phyloP scores from a whole-genome alignment of 2,329 filamentous ascomycete species.

The Pseudogymnoascus sp. region DNA sequence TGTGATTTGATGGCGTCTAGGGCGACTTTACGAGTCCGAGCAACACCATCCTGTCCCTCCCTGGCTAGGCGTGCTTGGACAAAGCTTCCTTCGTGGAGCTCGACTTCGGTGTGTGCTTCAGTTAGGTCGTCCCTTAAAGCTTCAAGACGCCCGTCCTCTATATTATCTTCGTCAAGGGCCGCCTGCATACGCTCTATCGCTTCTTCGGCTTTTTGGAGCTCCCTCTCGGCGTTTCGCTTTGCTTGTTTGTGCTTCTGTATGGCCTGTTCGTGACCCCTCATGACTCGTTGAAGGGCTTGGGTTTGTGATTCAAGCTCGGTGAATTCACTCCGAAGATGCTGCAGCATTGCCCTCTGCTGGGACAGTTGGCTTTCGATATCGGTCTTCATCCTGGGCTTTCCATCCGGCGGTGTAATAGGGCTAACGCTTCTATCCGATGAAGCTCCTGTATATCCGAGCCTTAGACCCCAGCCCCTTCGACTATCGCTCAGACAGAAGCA shows the following conservation, averaged over 20 bases:
- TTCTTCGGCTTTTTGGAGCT: conserved; percentile 54
- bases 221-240: conserved; percentile 43
- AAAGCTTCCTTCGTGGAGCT: conserved; percentile 48
- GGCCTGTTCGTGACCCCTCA: conserved; percentile 35
- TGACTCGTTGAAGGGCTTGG: conserved; percentile 27
- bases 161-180: conserved; percentile 59
- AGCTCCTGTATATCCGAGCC: conserved; percentile 44
- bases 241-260: conserved; percentile 44
- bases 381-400: conserved; percentile 66
- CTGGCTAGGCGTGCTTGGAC: conserved; percentile 45
- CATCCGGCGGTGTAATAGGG: conserved; percentile 34
- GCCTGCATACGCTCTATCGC: conserved; percentile 46
- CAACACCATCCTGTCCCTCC: conserved; percentile 38
- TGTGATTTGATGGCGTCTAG: conserved; percentile 33
- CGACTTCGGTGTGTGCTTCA: conserved; percentile 39
- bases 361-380: conserved; percentile 62
- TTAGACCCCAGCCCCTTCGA: conserved; percentile 51
- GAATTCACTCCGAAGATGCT: conserved; percentile 50
- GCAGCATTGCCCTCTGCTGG: conserved; percentile 42
- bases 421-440: conserved; percentile 42
- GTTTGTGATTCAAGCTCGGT: conserved; percentile 34
- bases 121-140: conserved; percentile 50
- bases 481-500: conserved; percentile 64
- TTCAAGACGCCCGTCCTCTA: conserved; percentile 60
- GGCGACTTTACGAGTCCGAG: conserved; percentile 28